A percentile compares a stretch with the other conserved stretches of the same genome.
These are phyloP conservation scores for Nitzschia sp. DNA, from an alignment of 108 stramenopile species.

Conservation along the genomic window DNA sequence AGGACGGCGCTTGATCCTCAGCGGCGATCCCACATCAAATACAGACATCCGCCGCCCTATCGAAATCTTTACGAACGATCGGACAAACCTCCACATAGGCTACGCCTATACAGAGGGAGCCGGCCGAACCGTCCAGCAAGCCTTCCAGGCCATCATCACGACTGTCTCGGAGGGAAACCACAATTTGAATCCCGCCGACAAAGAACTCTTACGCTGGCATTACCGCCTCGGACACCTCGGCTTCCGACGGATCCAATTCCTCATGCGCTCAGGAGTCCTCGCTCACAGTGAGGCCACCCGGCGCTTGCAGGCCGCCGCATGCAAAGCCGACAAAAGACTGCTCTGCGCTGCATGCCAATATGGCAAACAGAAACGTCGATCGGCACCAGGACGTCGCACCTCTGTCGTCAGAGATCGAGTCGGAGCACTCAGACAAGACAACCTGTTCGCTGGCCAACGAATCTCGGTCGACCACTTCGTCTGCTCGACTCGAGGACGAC, in stretches of 20 bases:
- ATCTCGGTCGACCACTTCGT: conserved; percentile 47
- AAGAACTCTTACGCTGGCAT: conserved; percentile 42
- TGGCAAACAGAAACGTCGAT: conserved; percentile 5
- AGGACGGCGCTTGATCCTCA: background rate
- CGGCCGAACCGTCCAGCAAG: background rate
- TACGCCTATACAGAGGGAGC: background rate
- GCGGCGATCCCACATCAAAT: background rate
- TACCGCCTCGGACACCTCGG: conserved; percentile 31
- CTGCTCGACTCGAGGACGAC: conserved; percentile 38
- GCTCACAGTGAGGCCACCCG: background rate
- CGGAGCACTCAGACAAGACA: background rate
- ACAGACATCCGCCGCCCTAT: background rate
- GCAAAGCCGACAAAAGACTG: background rate
- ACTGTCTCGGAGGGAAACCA: conserved; percentile 22
- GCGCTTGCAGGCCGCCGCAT: background rate
- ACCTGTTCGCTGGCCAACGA: conserved; percentile 25
- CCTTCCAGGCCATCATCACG: background rate
- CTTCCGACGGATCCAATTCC: conserved; percentile 1
- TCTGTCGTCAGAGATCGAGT: conserved; percentile 1
- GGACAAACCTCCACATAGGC: conserved; percentile 3
- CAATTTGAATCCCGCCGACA: conserved; percentile 44
- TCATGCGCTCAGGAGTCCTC: conserved; percentile 2
- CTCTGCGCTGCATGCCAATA: conserved; percentile 32
- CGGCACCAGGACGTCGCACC: background rate
- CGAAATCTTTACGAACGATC: background rate